Percentiles rank a stretch among this genome's conserved stretches.
phyloP scores from a whole-genome alignment of 805 yeast genomes.

The Candida gorgasii region DNA sequence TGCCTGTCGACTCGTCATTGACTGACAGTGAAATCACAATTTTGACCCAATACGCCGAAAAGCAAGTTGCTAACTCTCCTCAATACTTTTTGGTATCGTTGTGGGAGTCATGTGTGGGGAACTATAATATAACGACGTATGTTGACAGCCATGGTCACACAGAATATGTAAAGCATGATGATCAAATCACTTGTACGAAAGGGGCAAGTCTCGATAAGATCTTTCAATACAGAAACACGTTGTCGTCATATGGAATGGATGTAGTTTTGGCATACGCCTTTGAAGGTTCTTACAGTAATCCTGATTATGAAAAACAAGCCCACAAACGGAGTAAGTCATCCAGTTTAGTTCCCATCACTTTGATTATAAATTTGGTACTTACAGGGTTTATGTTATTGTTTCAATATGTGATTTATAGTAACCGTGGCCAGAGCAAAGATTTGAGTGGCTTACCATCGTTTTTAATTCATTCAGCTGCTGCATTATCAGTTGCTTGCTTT shows the following conservation, averaged over 20 bases:
- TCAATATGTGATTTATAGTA: constrained; percentile 37
- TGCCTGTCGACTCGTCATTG: constrained; percentile 32
- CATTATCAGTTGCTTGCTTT: constrained; percentile 27
- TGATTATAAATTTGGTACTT: constrained; percentile 27
- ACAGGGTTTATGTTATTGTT: constrained; percentile 30
- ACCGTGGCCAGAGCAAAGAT: constrained; percentile 34
- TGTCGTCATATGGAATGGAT: constrained; percentile 40
- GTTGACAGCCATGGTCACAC: constrained; percentile 16
- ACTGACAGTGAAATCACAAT: constrained; percentile 52
- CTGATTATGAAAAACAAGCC: constrained; percentile 13
- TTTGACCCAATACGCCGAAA: constrained; percentile 46
- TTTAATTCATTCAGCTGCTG: constrained; percentile 37
- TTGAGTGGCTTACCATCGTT: constrained; percentile 29
- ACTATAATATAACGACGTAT: constrained; percentile 27
- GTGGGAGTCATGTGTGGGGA: constrained; percentile 49
- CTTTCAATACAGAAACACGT: constrained; percentile 47
- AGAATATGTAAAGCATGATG: constrained; percentile 17
- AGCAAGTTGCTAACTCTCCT: constrained; percentile 49
- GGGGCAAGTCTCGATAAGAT: constrained; percentile 20
- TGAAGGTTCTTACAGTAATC: constrained; percentile 19
- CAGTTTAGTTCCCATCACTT: constrained; percentile 27
- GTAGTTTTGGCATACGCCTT: constrained; percentile 52
- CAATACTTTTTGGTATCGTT: constrained; percentile 45
- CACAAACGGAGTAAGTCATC: constrained; percentile 17
- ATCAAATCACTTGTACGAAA: constrained; percentile 25